Percentiles rank a stretch among this genome's conserved stretches.
These are phyloP conservation scores for Fraxinus albicans DNA, from an alignment of 305 asterid species.

Conservation along the genomic window DNA sequence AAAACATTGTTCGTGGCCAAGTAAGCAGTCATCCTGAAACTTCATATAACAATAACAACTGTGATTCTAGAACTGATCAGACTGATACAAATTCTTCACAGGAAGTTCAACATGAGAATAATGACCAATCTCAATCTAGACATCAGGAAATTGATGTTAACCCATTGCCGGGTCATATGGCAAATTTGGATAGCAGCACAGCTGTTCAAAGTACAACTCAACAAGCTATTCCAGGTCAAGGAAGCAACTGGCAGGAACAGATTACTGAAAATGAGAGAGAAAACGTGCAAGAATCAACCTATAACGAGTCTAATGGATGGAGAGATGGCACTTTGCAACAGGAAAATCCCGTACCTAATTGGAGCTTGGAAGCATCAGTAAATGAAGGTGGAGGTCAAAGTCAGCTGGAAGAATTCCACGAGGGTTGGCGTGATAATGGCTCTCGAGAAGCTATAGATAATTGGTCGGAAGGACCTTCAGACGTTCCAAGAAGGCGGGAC, in stretches of 20 bases:
- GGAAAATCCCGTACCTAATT: conserved; percentile 44
- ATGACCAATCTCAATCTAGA: conserved; percentile 32
- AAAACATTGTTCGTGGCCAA: conserved; percentile 62
- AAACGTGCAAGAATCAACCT: conserved; percentile 34
- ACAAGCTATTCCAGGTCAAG: conserved; percentile 40
- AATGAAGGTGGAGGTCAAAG: conserved; percentile 44
- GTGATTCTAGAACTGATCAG: conserved; percentile 47
- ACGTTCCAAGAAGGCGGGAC: conserved; percentile 31
- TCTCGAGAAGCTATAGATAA: conserved; percentile 65
- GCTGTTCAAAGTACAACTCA: conserved; percentile 40
- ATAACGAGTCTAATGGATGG: conserved; percentile 43
- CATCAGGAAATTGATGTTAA: conserved; percentile 36
- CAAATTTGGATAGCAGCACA: conserved; percentile 35
- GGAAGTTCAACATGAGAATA: conserved; percentile 55
- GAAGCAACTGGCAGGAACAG: conserved; percentile 45
- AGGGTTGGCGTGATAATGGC: conserved; percentile 61
- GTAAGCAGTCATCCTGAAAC: conserved; percentile 61
- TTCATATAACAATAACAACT: conserved; percentile 37
- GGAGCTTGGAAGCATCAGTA: conserved; percentile 52
- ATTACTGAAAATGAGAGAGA: conserved; percentile 44
- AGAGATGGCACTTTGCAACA: conserved; percentile 43
- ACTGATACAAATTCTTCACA: conserved; percentile 41
- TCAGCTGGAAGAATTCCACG: conserved; percentile 46
- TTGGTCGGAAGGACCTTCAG: conserved; percentile 77
- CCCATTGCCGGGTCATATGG: conserved; percentile 41